Conservation (phyloP, 345 rosid genomes). For the Corymbia maculata region DNA sequence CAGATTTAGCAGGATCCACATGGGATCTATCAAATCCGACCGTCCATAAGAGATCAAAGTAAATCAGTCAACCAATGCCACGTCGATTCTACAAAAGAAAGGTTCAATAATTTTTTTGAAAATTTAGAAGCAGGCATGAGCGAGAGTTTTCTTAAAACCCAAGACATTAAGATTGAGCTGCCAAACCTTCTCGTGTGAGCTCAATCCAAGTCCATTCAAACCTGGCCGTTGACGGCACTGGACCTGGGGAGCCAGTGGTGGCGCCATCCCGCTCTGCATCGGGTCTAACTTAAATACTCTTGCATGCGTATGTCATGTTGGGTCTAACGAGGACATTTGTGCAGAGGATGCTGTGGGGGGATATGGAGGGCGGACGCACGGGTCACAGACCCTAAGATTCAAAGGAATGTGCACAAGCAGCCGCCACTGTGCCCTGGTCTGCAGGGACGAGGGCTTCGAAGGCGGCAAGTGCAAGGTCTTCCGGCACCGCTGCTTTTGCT, state of each 20-base stretch:
- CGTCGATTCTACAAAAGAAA: background rate
- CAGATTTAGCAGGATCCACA: background rate
- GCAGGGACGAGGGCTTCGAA: background rate
- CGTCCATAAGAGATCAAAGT: background rate
- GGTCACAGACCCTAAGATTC: background rate
- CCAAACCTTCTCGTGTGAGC: background rate
- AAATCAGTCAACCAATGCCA: background rate
- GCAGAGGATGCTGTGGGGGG: background rate
- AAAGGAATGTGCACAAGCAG: background rate
- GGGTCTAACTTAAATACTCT: background rate
- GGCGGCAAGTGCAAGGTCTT: background rate
- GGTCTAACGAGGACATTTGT: background rate
- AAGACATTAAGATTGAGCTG: background rate
- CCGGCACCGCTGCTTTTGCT: background rate
- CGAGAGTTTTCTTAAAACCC: background rate
- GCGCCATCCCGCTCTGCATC: background rate
- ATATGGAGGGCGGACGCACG: background rate
- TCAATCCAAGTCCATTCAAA: background rate
- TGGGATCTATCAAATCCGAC: background rate
- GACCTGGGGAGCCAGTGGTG: background rate
- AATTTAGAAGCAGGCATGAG: too few relatives aligned
- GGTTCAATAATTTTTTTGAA: too few relatives aligned
- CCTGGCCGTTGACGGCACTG: background rate
- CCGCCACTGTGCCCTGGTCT: background rate
- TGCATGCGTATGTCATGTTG: background rate